phyloP scores from a whole-genome alignment of 1,284 basidiomycete species.

The Ustilago esculenta region DNA sequence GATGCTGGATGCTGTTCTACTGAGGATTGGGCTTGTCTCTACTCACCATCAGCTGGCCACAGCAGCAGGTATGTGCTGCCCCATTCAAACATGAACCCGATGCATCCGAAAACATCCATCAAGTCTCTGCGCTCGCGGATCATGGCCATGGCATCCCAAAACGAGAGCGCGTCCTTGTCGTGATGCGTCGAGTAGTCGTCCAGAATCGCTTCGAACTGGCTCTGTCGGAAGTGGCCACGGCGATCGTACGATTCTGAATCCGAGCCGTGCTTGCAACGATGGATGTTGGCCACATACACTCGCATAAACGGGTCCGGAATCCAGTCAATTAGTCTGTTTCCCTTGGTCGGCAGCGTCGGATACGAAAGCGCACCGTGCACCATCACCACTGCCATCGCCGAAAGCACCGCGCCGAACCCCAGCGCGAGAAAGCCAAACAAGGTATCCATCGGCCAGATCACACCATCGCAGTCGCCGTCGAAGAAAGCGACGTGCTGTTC shows the following conservation, averaged over 20 bases:
- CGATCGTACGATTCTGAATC: constrained; percentile 70
- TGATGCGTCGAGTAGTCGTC: constrained; percentile 45
- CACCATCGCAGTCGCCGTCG: constrained; percentile 70
- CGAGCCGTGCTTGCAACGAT: constrained; percentile 70
- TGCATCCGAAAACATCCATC: constrained; percentile 51
- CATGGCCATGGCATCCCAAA: constrained; percentile 48
- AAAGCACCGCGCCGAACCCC: constrained; percentile 69
- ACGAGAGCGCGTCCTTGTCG: constrained; percentile 48
- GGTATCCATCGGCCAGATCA: constrained; percentile 73
- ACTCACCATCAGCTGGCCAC: constrained; percentile 52
- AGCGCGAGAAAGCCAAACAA: constrained; percentile 71
- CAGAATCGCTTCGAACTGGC: constrained; percentile 39
- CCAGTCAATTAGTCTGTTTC: constrained; percentile 22
- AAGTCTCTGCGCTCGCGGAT: constrained; percentile 41
- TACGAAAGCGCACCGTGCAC: constrained; percentile 67
- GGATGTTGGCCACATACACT: constrained; percentile 69
- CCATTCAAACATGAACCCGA: constrained; percentile 57
- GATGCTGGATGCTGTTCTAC: too few species aligned
- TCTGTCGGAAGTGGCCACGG: constrained; percentile 44
- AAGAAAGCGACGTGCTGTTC: constrained; percentile 70
- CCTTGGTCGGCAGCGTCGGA: constrained; percentile 39
- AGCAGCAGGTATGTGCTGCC: constrained; percentile 50
- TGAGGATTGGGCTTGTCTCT: too few species aligned
- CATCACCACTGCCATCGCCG: constrained; percentile 67
- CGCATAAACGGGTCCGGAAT: constrained; percentile 70